Base-by-base conservation (phyloP, 345 rosid species). In the Lepidium sativum region DNA sequence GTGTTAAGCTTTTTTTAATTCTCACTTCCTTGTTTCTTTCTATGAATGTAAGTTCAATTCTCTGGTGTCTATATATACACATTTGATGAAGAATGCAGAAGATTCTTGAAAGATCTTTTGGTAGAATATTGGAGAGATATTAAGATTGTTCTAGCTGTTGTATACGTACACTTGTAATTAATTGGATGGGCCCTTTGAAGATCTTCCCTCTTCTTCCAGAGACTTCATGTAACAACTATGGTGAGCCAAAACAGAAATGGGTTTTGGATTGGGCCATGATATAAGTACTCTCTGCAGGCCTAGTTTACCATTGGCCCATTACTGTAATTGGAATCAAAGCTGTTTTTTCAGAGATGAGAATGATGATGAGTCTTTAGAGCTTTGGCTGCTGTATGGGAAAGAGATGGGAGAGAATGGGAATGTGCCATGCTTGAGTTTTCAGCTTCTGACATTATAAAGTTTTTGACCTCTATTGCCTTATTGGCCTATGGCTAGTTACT, bases 101-200 rank as follows among this genome's bases (percentile, higher is more conserved):
- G 60, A 33, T 76, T 79, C 78, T 62, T 66, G 80, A 79, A 76
- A 56, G 27, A 60, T 55, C 80, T 51, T 37, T 34, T 50, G 25
- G 29, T 70, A 21, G 50, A n/a, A 12, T 32, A 29, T 49, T 39
- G 53, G 2, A 56, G 77, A 54, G 35, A 25, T 49, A 38, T 25
- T 67, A 44, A 0, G 83, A 77, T 76, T 51, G 33, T 80, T 80
- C 83, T 65, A 73, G 83, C 49, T 38, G 60, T 52, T 42, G n/a
- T n/a, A n/a, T n/a, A n/a, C n/a, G n/a, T n/a, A n/a, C n/a, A n/a
- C n/a, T n/a, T n/a, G n/a, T n/a, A n/a, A n/a, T n/a, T n/a, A n/a
- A n/a, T 72, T 9, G 34, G 34, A 33, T 65, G 1, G 6, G 27
- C 16, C 27, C 68, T 69, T 61, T 14, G 20, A 63, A 52, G 8